phyloP scores from a whole-genome alignment of 768 basidiomycete species.

The Favolaschia claudopus region DNA sequence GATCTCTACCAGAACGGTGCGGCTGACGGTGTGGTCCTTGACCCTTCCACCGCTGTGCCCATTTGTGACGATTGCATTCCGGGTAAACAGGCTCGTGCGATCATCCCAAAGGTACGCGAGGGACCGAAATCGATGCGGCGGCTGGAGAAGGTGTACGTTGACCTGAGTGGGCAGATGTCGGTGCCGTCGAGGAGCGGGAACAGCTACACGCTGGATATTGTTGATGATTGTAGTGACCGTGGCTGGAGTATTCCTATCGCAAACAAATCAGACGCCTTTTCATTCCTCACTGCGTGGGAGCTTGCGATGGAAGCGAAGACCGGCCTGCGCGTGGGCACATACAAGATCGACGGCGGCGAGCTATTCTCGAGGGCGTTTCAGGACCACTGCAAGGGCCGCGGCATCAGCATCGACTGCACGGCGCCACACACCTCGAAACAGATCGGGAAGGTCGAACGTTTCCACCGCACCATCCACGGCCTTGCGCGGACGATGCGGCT shows the following conservation, averaged over 20 bases:
- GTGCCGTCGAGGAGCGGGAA: slow-evolving; percentile 36
- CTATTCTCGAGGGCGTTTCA: slow-evolving; percentile 17
- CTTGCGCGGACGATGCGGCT: slow-evolving; percentile 38
- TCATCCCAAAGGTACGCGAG: slow-evolving; percentile 38
- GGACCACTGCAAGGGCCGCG: slow-evolving; percentile 15
- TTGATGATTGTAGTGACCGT: slow-evolving; percentile 40
- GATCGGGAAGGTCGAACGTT: slow-evolving; percentile 44
- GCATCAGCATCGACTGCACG: slow-evolving; percentile 29
- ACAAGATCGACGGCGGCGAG: slow-evolving; percentile 34
- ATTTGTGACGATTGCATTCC: slow-evolving; percentile 37
- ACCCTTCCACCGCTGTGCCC: background rate
- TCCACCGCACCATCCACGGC: slow-evolving; percentile 42
- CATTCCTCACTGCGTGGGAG: slow-evolving; percentile 37
- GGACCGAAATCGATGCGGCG: slow-evolving; percentile 33
- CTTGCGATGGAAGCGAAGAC: slow-evolving; percentile 31
- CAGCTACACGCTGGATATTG: slow-evolving; percentile 40
- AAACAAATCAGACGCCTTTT: slow-evolving; percentile 34
- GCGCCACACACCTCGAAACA: slow-evolving; percentile 45
- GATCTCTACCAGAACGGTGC: background rate
- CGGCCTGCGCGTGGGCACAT: slow-evolving; percentile 17
- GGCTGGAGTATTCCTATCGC: slow-evolving; percentile 42
- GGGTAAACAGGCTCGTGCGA: slow-evolving; percentile 44
- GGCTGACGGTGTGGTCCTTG: slow-evolving; percentile 2
- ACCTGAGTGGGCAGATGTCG: slow-evolving; percentile 34
- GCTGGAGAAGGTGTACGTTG: slow-evolving; percentile 41